A percentile compares a stretch with the other conserved stretches of the same genome.
phyloP scores from a whole-genome alignment of 1,139 yeast species.

The Candida tropicalis region DNA sequence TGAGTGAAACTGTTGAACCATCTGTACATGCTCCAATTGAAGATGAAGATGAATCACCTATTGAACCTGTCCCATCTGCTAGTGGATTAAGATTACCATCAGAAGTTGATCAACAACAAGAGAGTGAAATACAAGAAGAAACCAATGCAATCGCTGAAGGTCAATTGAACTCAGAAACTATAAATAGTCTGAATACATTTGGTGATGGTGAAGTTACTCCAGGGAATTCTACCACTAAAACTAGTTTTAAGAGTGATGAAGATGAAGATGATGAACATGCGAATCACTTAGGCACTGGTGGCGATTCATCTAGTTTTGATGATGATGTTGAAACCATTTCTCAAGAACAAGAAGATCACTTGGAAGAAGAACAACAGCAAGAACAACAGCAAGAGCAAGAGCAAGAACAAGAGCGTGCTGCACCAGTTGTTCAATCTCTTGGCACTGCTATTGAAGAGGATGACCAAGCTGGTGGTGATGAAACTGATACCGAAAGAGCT shows the following conservation, averaged over 20 bases:
- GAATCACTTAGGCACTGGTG: constrained; percentile 3
- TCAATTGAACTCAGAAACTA: constrained; percentile 3
- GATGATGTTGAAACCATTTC: constrained; percentile 40
- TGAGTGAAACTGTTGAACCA: constrained; percentile 1
- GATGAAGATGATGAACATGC: constrained; percentile 22
- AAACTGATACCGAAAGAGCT: neutral
- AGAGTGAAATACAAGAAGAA: neutral
- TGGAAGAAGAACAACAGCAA: constrained; percentile 1
- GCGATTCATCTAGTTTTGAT: constrained; percentile 28
- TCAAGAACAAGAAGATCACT: constrained; percentile 27
- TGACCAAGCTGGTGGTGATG: neutral
- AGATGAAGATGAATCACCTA: neutral
- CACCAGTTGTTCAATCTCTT: neutral
- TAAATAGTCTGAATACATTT: constrained; percentile 5
- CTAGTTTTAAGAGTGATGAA: constrained; percentile 33
- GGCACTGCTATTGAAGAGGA: neutral
- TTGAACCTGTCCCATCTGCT: neutral
- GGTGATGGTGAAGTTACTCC: constrained; percentile 42
- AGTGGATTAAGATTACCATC: constrained; percentile 2
- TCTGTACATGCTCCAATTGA: neutral
- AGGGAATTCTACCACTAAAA: constrained; percentile 35
- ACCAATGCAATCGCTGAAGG: neutral
- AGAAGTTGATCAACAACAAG: neutral
- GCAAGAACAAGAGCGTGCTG: neutral
- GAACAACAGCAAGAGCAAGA: neutral